Conservation (phyloP, 768 basidiomycete genomes). For the Podaxis pistillaris region DNA sequence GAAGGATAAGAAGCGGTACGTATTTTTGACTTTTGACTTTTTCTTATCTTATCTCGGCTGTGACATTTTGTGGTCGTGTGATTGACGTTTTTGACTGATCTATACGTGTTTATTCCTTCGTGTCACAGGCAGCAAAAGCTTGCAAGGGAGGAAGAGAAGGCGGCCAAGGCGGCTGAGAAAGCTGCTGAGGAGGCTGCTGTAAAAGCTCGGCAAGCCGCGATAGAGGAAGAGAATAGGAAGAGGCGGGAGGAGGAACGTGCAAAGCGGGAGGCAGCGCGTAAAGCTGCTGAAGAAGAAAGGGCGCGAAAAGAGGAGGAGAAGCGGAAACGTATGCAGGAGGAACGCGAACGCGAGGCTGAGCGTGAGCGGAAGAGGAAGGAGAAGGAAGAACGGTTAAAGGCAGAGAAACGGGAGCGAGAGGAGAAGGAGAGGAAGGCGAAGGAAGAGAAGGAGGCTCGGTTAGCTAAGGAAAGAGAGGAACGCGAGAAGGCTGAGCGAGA, state of each 20-base stretch:
- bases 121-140: constrained; percentile 80
- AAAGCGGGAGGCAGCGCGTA: constrained; percentile 72
- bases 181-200: constrained; percentile 81
- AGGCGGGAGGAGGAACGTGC: constrained; percentile 86
- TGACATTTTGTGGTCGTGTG: constrained; percentile 1
- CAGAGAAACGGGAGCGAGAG: constrained; percentile 65
- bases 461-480: constrained; percentile 30
- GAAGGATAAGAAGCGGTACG: constrained; percentile 90
- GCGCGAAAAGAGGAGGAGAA: constrained; percentile 81
- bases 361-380: constrained; percentile 74
- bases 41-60: neutral
- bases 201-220: constrained; percentile 72
- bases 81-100: constrained; percentile 1
- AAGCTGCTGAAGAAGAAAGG: constrained; percentile 81
- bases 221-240: constrained; percentile 79
- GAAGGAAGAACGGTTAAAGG: constrained; percentile 65
- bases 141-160: constrained; percentile 90
- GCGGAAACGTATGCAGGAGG: constrained; percentile 72
- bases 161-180: constrained; percentile 78
- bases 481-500: constrained; percentile 37
- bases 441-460: constrained; percentile 37
- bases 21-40: constrained; percentile 15
- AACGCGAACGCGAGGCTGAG: constrained; percentile 78
- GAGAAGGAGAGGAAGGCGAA: constrained; percentile 46
- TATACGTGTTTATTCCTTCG: constrained; percentile 8